Evolutionary conservation across 305 asterid species (phyloP), one percentile per base, ranked within the genome.

Genomic region (Caryopteris hybrid): DNA sequence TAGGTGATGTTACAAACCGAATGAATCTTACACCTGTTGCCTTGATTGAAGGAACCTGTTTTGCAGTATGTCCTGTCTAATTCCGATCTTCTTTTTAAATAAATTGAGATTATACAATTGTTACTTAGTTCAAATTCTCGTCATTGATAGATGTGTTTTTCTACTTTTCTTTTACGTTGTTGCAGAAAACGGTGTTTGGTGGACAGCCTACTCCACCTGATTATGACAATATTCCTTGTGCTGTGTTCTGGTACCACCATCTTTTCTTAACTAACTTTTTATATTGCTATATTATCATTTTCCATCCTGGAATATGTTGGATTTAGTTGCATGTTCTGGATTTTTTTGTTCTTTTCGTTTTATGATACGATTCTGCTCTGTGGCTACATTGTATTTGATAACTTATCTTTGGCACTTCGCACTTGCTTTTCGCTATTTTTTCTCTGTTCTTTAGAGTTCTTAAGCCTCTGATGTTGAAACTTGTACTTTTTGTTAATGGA

Each of bases 1-100:
- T 95, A 23, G 98, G 97, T 13, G 98, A 95, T 76, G 98, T 86
- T 52, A 92, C 98, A 31, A 82, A 95, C 79, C 81, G 98, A 52
- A 80, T 95, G 83, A 95, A 95, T 84, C 97, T 95, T 60, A 95
- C 98, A 62, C 99, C 98, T 46, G 96, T 95, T 81, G 99, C 99
- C 80, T 89, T 95, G 72, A 86, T 88, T 97, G 99, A 95, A 82
- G 99, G 97, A 74, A 74, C 88, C 69, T 88, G 79, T 67, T 92
- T 95, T 62, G 95, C 95, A 1, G 99, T 95, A 89, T 52, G 22
- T 71, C 31, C 4, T 25, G 4, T 25, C n/a, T n/a, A n/a, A n/a
- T n/a, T n/a, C n/a, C n/a, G n/a, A n/a, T n/a, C n/a, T n/a, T 9
- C 17, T 46, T 70, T 52, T 71, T 13, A 12, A 18, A 48, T 21